Conservation (phyloP, 345 rosid species). For the Populus euphratica region DNA sequence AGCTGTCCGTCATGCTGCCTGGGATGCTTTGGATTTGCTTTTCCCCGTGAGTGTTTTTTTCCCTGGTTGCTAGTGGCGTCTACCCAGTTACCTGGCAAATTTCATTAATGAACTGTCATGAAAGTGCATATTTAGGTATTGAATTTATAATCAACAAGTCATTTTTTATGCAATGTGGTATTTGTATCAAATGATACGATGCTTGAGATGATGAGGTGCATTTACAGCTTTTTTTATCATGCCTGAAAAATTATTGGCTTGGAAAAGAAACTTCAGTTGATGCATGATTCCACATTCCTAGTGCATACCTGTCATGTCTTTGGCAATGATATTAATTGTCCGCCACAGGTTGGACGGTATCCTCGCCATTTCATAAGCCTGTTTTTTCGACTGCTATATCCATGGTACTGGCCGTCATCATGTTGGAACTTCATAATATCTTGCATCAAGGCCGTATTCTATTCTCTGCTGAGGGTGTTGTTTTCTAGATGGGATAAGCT, state of each 20-base stretch:
- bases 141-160: not conserved
- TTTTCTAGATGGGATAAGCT: constrained; percentile 56
- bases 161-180: not conserved
- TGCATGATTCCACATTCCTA: not conserved
- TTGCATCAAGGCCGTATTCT: constrained; percentile 58
- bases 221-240: not conserved
- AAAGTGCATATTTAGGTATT: not conserved
- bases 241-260: not conserved
- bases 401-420: constrained; percentile 99
- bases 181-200: not conserved
- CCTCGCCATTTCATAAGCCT: constrained; percentile 95
- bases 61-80: not conserved
- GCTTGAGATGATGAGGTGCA: not conserved
- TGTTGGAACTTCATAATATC: constrained; percentile 85
- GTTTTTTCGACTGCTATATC: constrained; percentile 84
- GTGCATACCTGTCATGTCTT: not conserved
- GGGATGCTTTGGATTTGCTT: constrained; percentile 90
- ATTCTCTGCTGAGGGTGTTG: constrained; percentile 45
- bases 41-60: constrained; percentile 69
- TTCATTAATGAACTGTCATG: not conserved
- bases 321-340: not conserved
- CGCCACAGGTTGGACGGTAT: constrained; percentile 81
- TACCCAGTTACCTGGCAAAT: not conserved
- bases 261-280: not conserved
- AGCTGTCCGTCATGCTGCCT: constrained; percentile 96